phyloP scores from a whole-genome alignment of 345 rosid species.

The Alliaria petiolata region DNA sequence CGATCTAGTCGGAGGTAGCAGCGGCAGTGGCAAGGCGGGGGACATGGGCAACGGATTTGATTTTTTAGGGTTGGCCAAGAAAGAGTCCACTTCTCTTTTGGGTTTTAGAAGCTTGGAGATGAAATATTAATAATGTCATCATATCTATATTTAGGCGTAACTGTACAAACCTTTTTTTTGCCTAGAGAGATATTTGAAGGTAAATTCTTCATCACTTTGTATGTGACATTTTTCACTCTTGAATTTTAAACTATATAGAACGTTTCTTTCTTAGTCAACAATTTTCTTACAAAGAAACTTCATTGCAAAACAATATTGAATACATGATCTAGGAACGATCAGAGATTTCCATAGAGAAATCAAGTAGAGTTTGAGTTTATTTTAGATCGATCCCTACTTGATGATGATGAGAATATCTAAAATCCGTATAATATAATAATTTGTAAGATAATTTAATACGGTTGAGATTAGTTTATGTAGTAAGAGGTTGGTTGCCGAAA shows the following conservation, averaged over 20 bases:
- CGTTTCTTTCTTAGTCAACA: neutral
- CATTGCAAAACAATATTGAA: neutral
- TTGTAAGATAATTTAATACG: neutral
- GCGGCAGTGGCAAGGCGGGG: slow-evolving; percentile 14
- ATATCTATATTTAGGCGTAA: slow-evolving; percentile 21
- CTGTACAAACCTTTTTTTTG: slow-evolving; percentile 18
- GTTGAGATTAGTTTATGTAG: slow-evolving; percentile 1
- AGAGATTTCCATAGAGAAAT: neutral
- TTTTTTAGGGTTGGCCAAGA: slow-evolving; percentile 66
- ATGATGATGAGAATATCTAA: neutral
- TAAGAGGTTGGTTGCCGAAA: slow-evolving; percentile 8
- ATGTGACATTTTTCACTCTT: neutral
- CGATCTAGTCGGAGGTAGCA: slow-evolving; percentile 25
- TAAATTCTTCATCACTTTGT: slow-evolving; percentile 5
- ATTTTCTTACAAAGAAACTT: neutral
- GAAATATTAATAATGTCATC: slow-evolving; percentile 41
- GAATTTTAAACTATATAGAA: neutral
- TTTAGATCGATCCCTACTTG: neutral
- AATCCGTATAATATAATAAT: neutral
- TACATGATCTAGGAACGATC: neutral
- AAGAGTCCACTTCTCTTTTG: slow-evolving; percentile 40
- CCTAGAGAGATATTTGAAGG: slow-evolving; percentile 3
- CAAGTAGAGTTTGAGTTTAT: neutral
- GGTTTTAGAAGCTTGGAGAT: slow-evolving; percentile 77
- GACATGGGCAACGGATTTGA: slow-evolving; percentile 47